A percentile compares a stretch with the other conserved stretches of the same genome.
phyloP scores from a whole-genome alignment of 352 stramenopile species.

The Globisporangium paddicum region DNA sequence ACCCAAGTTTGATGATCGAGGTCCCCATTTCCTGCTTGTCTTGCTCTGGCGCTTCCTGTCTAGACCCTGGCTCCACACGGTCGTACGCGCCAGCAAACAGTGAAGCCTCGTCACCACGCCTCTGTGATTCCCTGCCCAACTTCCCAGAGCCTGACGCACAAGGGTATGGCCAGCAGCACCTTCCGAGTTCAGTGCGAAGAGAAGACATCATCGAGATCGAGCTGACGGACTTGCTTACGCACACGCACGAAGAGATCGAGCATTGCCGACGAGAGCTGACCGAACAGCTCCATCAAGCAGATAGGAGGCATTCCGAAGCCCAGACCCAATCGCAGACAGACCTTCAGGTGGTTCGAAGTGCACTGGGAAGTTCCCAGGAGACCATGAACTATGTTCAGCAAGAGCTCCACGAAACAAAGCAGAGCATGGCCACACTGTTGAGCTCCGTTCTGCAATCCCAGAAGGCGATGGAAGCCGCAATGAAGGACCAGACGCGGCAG shows the following conservation, averaged over 20 bases:
- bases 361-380: constrained; percentile 19
- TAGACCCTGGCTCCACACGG: not conserved
- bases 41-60: not conserved
- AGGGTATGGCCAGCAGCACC: not conserved
- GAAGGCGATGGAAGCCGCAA: constrained; percentile 22
- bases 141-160: not conserved
- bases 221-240: constrained; percentile 28
- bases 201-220: constrained; percentile 38
- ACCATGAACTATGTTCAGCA: constrained; percentile 23
- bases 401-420: constrained; percentile 21
- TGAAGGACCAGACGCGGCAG: constrained; percentile 33
- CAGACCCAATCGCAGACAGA: constrained; percentile 15
- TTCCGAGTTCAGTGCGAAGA: not conserved
- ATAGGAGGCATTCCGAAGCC: constrained; percentile 10
- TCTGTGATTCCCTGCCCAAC: not conserved
- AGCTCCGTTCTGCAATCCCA: constrained; percentile 19
- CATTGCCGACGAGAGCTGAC: constrained; percentile 17
- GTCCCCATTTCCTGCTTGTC: not conserved
- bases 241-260: constrained; percentile 31
- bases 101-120: not conserved
- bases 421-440: constrained; percentile 20
- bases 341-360: constrained; percentile 15
- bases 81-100: not conserved
- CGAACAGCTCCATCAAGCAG: constrained; percentile 16
- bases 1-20: not conserved